These are phyloP conservation scores for Astragalus membranaceus DNA, from an alignment of 306 rosid species.

Conservation along the genomic window DNA sequence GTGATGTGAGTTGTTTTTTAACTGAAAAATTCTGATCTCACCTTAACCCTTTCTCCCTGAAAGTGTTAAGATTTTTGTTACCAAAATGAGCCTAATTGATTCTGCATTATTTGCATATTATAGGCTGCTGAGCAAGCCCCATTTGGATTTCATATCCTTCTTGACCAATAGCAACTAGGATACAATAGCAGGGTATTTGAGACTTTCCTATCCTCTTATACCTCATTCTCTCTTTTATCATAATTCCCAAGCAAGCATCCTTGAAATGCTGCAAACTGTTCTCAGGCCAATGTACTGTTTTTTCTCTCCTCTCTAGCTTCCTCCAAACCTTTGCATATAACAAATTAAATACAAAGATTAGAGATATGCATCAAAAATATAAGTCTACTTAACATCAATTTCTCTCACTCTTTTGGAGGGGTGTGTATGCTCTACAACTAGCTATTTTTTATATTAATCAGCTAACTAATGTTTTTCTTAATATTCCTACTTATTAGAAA, in stretches of 20 bases:
- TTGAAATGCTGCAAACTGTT: too few relatives aligned
- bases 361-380: background rate
- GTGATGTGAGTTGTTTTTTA: too few relatives aligned
- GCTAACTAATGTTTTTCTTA: too few relatives aligned
- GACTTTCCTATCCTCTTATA: too few relatives aligned
- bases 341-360: background rate
- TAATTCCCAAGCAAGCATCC: too few relatives aligned
- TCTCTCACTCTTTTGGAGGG: background rate
- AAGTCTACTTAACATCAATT: slow-evolving; percentile 10
- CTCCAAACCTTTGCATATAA: background rate
- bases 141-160: background rate
- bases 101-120: background rate
- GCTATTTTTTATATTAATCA: too few relatives aligned
- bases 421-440: too few relatives aligned
- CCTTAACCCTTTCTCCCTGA: slow-evolving; percentile 1
- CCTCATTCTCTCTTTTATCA: too few relatives aligned
- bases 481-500: too few relatives aligned
- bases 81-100: background rate
- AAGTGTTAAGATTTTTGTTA: slow-evolving; percentile 31
- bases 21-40: too few relatives aligned
- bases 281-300: background rate
- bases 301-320: background rate
- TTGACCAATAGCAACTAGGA: background rate
- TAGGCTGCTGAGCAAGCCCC: background rate
- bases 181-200: background rate